Evolutionary conservation across 495 filamentous ascomycete species (phyloP).

Genomic region (Neurospora intermedia): DNA sequence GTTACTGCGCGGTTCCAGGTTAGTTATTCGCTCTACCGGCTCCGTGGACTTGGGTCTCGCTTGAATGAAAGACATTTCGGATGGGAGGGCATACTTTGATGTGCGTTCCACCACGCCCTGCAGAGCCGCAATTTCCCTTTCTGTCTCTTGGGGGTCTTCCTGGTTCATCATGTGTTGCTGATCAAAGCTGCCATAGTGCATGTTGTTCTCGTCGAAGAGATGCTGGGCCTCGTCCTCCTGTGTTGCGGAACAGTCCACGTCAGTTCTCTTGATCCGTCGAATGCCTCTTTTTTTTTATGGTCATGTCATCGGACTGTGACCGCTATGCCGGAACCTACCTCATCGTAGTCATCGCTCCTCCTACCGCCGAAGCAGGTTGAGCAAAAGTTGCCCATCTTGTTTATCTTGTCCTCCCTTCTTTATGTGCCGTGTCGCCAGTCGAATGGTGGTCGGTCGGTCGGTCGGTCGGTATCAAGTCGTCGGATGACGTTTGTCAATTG

Average conservation of each 20-base stretch:
- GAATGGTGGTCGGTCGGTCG: neutral
- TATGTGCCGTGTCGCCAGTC: neutral
- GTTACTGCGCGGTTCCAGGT: constrained; percentile 30
- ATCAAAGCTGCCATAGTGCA: constrained; percentile 45
- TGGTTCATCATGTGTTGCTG: constrained; percentile 38
- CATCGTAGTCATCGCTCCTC: constrained; percentile 31
- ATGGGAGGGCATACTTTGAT: constrained; percentile 35
- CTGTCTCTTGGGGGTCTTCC: constrained; percentile 45
- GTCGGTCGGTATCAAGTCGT: neutral
- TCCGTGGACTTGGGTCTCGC: constrained; percentile 1
- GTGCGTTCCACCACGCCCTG: constrained; percentile 45
- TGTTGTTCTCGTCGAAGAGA: constrained; percentile 42
- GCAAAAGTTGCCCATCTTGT: constrained; percentile 33
- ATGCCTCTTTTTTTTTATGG: neutral
- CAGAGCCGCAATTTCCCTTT: constrained; percentile 47
- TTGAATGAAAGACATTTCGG: constrained; percentile 4
- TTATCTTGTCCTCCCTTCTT: neutral
- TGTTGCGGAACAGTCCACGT: constrained; percentile 16
- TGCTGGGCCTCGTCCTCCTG: constrained; percentile 39
- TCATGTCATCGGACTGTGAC: neutral
- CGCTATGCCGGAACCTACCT: constrained; percentile 18
- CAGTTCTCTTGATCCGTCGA: neutral
- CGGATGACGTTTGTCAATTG: neutral
- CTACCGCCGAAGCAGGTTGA: constrained; percentile 34
- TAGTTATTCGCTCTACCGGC: constrained; percentile 14